Evolutionary conservation across 179 eudicot genomes (phyloP).

Genomic region (Nepenthes alata): DNA sequence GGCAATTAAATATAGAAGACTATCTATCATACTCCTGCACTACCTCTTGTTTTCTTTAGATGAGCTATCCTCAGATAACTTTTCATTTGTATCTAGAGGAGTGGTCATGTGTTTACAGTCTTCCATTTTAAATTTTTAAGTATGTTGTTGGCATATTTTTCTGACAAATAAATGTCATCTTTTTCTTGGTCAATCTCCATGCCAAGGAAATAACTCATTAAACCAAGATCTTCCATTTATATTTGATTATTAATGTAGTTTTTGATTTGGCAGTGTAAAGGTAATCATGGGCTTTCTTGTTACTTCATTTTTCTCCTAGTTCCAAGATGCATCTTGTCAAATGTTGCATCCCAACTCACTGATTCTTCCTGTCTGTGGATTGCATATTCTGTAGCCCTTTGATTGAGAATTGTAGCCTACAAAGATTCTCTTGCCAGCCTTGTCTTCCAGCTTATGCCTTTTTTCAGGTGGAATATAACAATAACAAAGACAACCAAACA

Average conservation of each 20-base stretch:
- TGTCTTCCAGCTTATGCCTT: constrained; percentile 8
- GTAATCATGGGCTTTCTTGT: background rate
- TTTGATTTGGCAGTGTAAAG: background rate
- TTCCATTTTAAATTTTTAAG: constrained; percentile 3
- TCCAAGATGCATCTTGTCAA: background rate
- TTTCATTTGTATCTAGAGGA: too few relatives aligned
- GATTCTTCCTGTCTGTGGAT: background rate
- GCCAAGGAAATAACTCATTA: too few relatives aligned
- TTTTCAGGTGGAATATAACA: constrained; percentile 4
- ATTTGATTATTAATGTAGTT: too few relatives aligned
- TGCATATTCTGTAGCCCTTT: constrained; percentile 5
- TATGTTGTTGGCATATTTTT: too few relatives aligned
- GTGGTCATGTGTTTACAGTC: background rate
- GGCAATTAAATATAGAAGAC: constrained; percentile 8
- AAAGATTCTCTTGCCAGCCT: constrained; percentile 8
- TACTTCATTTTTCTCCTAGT: background rate
- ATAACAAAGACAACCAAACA: constrained; percentile 7
- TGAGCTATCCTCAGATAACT: constrained; percentile 4
- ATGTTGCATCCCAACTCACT: background rate
- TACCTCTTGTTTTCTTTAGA: background rate
- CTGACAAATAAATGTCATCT: too few relatives aligned
- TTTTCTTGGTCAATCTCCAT: too few relatives aligned
- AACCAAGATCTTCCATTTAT: too few relatives aligned
- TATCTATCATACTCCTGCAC: constrained; percentile 7
- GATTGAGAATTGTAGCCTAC: constrained; percentile 1